These are phyloP conservation scores for Ogataea naganishii DNA, from an alignment of 805 yeast genomes.

Conservation along the genomic window DNA sequence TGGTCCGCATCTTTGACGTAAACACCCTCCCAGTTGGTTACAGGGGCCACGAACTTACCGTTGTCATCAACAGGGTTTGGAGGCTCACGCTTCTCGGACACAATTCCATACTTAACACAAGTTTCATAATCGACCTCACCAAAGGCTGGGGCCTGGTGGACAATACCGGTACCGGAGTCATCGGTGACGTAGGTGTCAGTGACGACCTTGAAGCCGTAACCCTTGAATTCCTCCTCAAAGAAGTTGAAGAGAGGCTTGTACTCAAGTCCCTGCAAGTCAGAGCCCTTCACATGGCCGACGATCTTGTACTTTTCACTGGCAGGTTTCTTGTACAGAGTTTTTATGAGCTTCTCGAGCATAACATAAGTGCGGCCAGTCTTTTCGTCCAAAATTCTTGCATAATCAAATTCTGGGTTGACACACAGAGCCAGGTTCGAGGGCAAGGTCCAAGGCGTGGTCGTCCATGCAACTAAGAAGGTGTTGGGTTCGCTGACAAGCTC, in stretches of 20 bases:
- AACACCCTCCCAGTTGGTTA: slow-evolving; percentile 65
- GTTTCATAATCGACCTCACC: slow-evolving; percentile 97
- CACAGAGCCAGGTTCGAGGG: slow-evolving; percentile 91
- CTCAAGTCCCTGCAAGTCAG: slow-evolving; percentile 66
- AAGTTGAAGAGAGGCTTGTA: slow-evolving; percentile 81
- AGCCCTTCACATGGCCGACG: slow-evolving; percentile 74
- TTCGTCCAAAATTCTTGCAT: slow-evolving; percentile 88
- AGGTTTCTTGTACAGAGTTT: slow-evolving; percentile 90
- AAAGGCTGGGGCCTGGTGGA: slow-evolving; percentile 96
- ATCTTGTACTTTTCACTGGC: slow-evolving; percentile 78
- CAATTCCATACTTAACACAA: slow-evolving; percentile 67
- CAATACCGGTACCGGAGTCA: slow-evolving; percentile 98
- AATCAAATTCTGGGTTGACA: slow-evolving; percentile 86
- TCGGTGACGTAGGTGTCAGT: slow-evolving; percentile 77
- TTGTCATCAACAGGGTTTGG: slow-evolving; percentile 95
- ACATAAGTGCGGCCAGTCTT: slow-evolving; percentile 75
- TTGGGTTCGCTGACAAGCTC: slow-evolving; percentile 72
- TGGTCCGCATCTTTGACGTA: slow-evolving; percentile 96
- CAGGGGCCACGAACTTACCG: slow-evolving; percentile 76
- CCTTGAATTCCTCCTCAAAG: slow-evolving; percentile 68
- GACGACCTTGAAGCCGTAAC: slow-evolving; percentile 75
- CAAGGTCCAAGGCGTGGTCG: slow-evolving; percentile 99
- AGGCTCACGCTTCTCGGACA: slow-evolving; percentile 57
- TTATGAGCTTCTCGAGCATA: slow-evolving; percentile 72
- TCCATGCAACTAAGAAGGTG: slow-evolving; percentile 91